Percentiles rank a stretch among this genome's conserved stretches.
Evolutionary conservation across 1,139 yeast genomes (phyloP).

Genomic region (Geotrichum candidum): DNA sequence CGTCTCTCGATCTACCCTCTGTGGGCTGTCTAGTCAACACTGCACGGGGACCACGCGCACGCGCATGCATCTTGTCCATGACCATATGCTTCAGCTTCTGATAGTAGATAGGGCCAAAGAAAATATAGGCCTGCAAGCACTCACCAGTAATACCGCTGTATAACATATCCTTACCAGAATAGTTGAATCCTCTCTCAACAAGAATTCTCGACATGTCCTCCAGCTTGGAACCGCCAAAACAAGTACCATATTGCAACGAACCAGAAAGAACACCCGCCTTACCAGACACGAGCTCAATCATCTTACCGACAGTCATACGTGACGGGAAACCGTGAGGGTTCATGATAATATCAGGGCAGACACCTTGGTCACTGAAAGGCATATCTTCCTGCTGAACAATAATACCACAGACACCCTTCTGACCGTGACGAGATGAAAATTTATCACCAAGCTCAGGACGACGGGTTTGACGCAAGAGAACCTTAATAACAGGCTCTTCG

Average conservation of each 20-base stretch:
- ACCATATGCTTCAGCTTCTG: conserved; percentile 99
- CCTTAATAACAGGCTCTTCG: conserved; percentile 91
- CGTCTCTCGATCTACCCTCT: conserved; percentile 98
- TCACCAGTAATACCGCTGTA: conserved; percentile 99
- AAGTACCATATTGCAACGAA: conserved; percentile 87
- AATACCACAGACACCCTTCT: conserved; percentile 97
- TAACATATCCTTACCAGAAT: conserved; percentile 95
- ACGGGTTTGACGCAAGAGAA: conserved; percentile 87
- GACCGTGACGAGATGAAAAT: conserved; percentile 95
- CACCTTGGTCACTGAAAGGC: conserved; percentile 89
- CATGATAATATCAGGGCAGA: conserved; percentile 92
- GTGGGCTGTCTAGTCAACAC: conserved; percentile 98
- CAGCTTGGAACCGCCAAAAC: conserved; percentile 93
- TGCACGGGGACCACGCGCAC: conserved; percentile 99
- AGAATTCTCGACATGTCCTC: conserved; percentile 93
- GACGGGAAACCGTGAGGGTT: conserved; percentile 99
- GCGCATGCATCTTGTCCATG: conserved; percentile 97
- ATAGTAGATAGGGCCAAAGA: conserved; percentile 96
- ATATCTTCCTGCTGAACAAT: conserved; percentile 94
- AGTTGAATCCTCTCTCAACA: conserved; percentile 86
- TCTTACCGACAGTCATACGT: conserved; percentile 98
- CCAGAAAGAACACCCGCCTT: conserved; percentile 97
- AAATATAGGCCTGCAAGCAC: conserved; percentile 91
- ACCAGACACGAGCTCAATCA: conserved; percentile 94
- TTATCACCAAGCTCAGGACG: conserved; percentile 98